Evolutionary conservation across 805 yeast species (phyloP), one percentile per base, ranked within the genome.

Genomic region (Jamesozyma rosinii): DNA sequence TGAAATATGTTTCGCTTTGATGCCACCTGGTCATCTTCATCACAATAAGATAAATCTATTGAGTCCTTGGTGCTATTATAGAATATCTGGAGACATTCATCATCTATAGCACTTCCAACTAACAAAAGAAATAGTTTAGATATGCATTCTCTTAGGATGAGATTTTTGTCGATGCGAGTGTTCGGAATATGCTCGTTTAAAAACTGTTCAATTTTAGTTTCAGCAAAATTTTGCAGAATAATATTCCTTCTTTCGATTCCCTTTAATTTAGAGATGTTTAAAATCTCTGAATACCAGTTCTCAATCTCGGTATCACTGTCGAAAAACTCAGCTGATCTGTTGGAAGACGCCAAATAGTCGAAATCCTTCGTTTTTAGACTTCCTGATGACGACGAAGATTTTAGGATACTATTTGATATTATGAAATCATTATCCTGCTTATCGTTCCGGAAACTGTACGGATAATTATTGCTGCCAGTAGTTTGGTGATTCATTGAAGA

Each of bases 1-100:
- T 90, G 97, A 15, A 92, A 68, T 36, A 84, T 75, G 40, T 78
- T 83, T 55, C 86, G 76, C 48, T 82, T 77, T 21, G 82, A 77
- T 40, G 82, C 69, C 3, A 61, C 57, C 26, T 55, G 53, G 21
- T 60, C 64, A 41, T 53, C 59, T 44, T 88, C 95, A 51, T 84
- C 94, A 18, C 74, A 71, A 41, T 75, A 75, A 2, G 71, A 62
- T 35, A 86, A 66, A 54, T 84, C 82, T 35, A 90, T 79, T 27
- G 67, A 36, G 32, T 54, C 24, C 37, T 59, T 51, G 6, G 55
- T 44, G 44, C 54, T 49, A 10, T 50, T 47, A 68, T 68, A 63
- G 70, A 82, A 48, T 61, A 66, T 44, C 59, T 64, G 58, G 61
- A 77, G 50, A 65, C 74, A 34, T 69, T 70, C 56, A 70, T 69